Conservation (phyloP, 164 flowering plant genomes). For the Liquidambar formosana region DNA sequence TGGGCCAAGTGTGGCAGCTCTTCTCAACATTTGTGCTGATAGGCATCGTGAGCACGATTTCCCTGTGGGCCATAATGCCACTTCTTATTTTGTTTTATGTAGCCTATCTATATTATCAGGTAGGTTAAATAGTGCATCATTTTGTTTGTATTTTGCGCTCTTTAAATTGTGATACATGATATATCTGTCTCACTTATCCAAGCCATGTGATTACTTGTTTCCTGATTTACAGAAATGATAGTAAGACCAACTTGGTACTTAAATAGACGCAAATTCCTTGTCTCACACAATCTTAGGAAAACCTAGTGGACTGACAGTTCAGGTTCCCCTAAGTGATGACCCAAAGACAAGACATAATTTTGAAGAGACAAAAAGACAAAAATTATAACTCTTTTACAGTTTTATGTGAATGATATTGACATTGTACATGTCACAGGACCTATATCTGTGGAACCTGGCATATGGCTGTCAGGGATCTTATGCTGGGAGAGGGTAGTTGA, state of each 20-base stretch:
- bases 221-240: neutral
- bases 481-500: no score
- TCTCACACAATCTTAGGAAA: neutral
- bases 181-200: neutral
- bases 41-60: slow-evolving; percentile 40
- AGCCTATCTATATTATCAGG: slow-evolving; percentile 51
- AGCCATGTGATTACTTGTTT: neutral
- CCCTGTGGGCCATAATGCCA: slow-evolving; percentile 54
- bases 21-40: slow-evolving; percentile 57
- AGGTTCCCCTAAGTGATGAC: neutral
- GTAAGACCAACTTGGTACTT: neutral
- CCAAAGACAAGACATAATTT: neutral
- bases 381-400: no score
- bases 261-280: neutral
- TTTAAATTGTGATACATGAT: no score
- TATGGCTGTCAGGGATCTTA: no score
- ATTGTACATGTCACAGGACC: no score
- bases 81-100: slow-evolving; percentile 44
- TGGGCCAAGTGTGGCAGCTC: slow-evolving; percentile 73
- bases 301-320: neutral
- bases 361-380: neutral
- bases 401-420: no score
- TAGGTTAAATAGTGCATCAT: slow-evolving; percentile 4
- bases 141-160: neutral
- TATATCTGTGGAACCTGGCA: no score